Base-by-base conservation (phyloP, 352 stramenopile genomes). In the Globisporangium spiculum region DNA sequence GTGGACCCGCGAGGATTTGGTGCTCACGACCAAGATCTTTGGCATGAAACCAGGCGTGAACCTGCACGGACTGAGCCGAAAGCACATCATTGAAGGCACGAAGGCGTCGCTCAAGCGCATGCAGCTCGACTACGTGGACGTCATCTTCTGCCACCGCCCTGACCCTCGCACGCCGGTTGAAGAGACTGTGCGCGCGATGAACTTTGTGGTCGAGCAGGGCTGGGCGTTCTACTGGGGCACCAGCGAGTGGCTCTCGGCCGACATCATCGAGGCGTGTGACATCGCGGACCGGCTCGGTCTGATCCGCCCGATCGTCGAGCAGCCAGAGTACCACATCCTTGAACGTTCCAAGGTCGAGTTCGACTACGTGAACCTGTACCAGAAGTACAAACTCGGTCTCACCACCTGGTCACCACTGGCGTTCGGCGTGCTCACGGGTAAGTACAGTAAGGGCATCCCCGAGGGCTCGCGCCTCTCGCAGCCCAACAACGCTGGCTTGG, bases 11-110 rank as follows among this genome's bases (percentile, higher is more conserved):
- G 79, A 88, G 18, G 76, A 89, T 20, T 55, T 92, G 2, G 76
- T 92, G 10, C 62, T 92, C 53, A 74, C 69, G 22, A 90, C 81
- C 53, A 93, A 93, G 69, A 75, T 92, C 65, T 84, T 80, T n/a
- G 81, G 74, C 2, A 65, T 69, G 20, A 69, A 69, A 16, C 56
- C 16, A 20, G 66, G 67, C 2, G 71, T 66, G 0, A 86, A 81
- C 46, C 54, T 53, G 30, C 38, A 71, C 10, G 72, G 77, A 14
- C 36, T 79, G 4, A 82, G 66, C 26, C 69, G 77, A 24, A 86
- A 86, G 41, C 69, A 85, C 57, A 76, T 93, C 46, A 63, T 83
- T 8, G 78, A 86, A 60, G 79, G 79, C 14, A 67, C 77, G 3
- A 76, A 73, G 32, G 69, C 73, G 1, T 87, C 77, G n/a, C 69